Conservation (phyloP, 805 yeast genomes). For the Saturnispora gosingensis region DNA sequence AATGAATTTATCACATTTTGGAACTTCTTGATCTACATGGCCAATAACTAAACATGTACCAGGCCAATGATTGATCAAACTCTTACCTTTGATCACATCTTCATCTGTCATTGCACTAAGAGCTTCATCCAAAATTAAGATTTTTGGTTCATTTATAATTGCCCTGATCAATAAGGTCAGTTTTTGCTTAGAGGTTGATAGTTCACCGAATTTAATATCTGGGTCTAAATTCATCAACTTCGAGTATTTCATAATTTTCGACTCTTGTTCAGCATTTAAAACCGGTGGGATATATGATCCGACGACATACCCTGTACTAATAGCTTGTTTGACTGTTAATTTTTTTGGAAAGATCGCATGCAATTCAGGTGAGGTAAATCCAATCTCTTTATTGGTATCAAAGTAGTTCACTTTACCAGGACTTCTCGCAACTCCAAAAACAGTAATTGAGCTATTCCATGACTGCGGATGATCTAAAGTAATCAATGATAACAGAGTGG, state of each 20-base stretch:
- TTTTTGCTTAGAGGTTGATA: conserved; percentile 69
- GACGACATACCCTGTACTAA: conserved; percentile 67
- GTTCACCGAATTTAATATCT: conserved; percentile 39
- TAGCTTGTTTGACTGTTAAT: conserved; percentile 44
- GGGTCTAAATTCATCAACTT: conserved; percentile 37
- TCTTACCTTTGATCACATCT: conserved; percentile 46
- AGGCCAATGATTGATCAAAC: conserved; percentile 38
- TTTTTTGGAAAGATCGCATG: conserved; percentile 73
- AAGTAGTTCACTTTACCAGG: conserved; percentile 73
- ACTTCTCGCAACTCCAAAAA: conserved; percentile 58
- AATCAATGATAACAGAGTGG: conserved; percentile 72
- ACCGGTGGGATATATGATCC: conserved; percentile 53
- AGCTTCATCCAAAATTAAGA: conserved; percentile 85
- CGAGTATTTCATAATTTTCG: conserved; percentile 36
- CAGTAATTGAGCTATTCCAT: conserved; percentile 63
- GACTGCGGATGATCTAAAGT: conserved; percentile 97
- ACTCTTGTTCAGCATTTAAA: conserved; percentile 30
- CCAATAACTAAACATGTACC: conserved; percentile 77
- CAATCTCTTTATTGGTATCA: conserved; percentile 69
- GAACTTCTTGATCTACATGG: conserved; percentile 75
- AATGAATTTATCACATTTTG: conserved; percentile 49
- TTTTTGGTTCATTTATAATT: conserved; percentile 63
- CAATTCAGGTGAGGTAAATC: conserved; percentile 85
- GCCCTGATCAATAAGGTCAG: conserved; percentile 68
- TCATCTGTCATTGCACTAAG: conserved; percentile 79